Conservation (phyloP, 2,329 filamentous ascomycete genomes). For the Curvularia sp. region DNA sequence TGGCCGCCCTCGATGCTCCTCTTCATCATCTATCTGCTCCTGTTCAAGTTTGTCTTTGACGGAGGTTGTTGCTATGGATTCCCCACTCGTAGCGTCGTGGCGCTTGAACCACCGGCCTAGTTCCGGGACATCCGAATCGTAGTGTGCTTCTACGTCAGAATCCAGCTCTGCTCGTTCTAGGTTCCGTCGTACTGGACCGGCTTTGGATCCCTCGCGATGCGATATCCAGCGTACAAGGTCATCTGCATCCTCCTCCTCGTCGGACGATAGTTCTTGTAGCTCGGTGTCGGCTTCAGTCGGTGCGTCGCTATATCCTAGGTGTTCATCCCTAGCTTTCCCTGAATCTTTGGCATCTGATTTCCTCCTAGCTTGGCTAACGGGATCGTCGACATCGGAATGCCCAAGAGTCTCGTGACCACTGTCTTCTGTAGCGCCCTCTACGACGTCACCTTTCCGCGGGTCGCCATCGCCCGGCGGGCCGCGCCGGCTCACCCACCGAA, state of each 20-base stretch:
- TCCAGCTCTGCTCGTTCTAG: slow-evolving; percentile 18
- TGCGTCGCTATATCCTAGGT: slow-evolving; percentile 36
- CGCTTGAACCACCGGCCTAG: slow-evolving; percentile 31
- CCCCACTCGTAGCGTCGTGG: slow-evolving; percentile 36
- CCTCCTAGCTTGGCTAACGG: slow-evolving; percentile 38
- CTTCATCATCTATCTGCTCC: slow-evolving; percentile 1
- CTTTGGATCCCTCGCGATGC: slow-evolving; percentile 30
- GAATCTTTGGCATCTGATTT: slow-evolving; percentile 21
- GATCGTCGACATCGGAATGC: slow-evolving; percentile 43
- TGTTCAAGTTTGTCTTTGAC: slow-evolving; percentile 8
- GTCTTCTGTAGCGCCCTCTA: slow-evolving; percentile 24
- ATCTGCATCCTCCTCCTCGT: slow-evolving; percentile 31
- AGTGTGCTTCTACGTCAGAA: slow-evolving; percentile 14
- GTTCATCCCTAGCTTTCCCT: background rate
- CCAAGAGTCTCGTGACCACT: slow-evolving; percentile 41
- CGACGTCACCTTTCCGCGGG: slow-evolving; percentile 13
- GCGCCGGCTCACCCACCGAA: slow-evolving; percentile 45
- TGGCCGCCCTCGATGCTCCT: slow-evolving; percentile 19
- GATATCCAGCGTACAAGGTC: slow-evolving; percentile 39
- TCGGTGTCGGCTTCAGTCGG: slow-evolving; percentile 44
- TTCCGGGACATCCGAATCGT: slow-evolving; percentile 37
- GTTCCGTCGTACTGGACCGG: slow-evolving; percentile 30
- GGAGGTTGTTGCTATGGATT: slow-evolving; percentile 22
- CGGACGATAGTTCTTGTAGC: slow-evolving; percentile 14
- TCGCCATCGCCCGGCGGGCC: slow-evolving; percentile 43